Evolutionary conservation across 805 yeast genomes (phyloP).

Genomic region (Helenozyma rhizophorensis): DNA sequence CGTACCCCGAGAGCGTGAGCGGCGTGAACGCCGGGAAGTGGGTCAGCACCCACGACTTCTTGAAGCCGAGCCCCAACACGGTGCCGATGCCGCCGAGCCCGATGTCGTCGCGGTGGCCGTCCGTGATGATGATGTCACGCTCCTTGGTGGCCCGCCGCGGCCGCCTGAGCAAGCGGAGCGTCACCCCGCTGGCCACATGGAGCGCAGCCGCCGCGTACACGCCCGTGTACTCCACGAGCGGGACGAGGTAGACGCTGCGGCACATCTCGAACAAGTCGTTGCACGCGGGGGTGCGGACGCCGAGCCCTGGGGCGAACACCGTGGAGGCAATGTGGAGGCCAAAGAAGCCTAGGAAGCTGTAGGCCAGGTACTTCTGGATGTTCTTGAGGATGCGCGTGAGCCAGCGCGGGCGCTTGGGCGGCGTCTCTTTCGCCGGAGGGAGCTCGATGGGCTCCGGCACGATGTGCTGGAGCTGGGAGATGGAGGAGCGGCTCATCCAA

Average conservation of each 20-base stretch:
- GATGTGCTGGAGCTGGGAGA: constrained; percentile 10
- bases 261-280: constrained; percentile 57
- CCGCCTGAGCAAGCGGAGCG: constrained; percentile 29
- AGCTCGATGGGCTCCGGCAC: constrained; percentile 12
- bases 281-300: constrained; percentile 37
- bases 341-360: constrained; percentile 52
- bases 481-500: too few species aligned
- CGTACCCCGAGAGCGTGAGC: constrained; percentile 55
- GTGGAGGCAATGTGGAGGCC: constrained; percentile 56
- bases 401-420: constrained; percentile 1
- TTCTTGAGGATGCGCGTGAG: constrained; percentile 13
- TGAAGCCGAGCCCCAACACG: constrained; percentile 52
- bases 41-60: constrained; percentile 41
- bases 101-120: constrained; percentile 36
- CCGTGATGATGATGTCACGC: constrained; percentile 22
- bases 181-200: constrained; percentile 55
- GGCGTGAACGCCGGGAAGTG: constrained; percentile 50
- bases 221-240: constrained; percentile 45
- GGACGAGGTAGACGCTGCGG: constrained; percentile 54
- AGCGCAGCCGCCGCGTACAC: constrained; percentile 42
- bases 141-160: constrained; percentile 6
- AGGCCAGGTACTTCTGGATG: constrained; percentile 58
- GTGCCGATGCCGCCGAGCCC: constrained; percentile 63
- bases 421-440: background rate
- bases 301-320: constrained; percentile 46